phyloP scores from a whole-genome alignment of 352 stramenopile species.

The Globisporangium cederbergense region DNA sequence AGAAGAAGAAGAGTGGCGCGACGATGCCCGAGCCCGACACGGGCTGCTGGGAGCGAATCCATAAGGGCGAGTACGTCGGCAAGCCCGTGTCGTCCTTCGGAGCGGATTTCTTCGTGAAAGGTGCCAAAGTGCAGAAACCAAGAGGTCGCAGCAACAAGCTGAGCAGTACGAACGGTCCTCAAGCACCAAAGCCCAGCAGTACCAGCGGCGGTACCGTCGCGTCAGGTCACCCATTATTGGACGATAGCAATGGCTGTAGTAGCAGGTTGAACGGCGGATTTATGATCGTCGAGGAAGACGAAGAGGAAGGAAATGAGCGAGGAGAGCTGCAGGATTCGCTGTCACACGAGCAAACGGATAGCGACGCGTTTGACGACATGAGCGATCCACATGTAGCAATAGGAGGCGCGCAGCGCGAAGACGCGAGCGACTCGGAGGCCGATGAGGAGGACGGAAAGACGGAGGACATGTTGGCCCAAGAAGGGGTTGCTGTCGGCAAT shows the following conservation, averaged over 20 bases:
- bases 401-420: neutral
- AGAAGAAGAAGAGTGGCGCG: slow-evolving; percentile 30
- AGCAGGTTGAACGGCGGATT: neutral
- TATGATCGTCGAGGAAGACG: slow-evolving; percentile 14
- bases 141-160: slow-evolving; percentile 7
- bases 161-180: neutral
- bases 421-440: neutral
- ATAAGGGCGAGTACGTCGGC: slow-evolving; percentile 58
- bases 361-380: neutral
- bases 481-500: neutral
- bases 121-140: slow-evolving; percentile 40
- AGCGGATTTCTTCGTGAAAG: slow-evolving; percentile 68
- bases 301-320: slow-evolving; percentile 7
- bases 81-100: slow-evolving; percentile 65
- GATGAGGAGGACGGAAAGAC: neutral
- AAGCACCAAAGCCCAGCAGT: neutral
- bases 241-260: neutral
- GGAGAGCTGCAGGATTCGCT: slow-evolving; percentile 6
- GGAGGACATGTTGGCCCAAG: neutral
- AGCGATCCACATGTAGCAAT: neutral
- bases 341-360: neutral
- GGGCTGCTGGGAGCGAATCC: slow-evolving; percentile 59
- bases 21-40: slow-evolving; percentile 43
- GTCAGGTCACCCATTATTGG: neutral
- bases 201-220: neutral